Evolutionary conservation across 1,284 basidiomycete genomes (phyloP).

Genomic region (Quambalaria eucalypti): DNA sequence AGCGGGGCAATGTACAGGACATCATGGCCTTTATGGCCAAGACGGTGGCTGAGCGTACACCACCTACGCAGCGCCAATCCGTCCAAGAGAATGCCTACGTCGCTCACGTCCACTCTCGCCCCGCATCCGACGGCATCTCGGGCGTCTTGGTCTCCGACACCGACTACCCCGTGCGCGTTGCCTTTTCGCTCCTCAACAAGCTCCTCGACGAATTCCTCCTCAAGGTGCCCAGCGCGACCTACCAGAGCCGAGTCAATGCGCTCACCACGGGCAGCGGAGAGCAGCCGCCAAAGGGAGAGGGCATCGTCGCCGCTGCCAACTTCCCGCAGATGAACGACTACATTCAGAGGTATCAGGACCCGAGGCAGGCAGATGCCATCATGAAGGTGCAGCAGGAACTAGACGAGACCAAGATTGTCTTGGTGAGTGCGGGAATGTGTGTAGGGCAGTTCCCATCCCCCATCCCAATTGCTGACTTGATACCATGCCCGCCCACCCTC

Average conservation of each 20-base stretch:
- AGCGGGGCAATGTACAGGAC: constrained; percentile 54
- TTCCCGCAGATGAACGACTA: constrained; percentile 63
- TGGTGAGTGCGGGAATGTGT: constrained; percentile 10
- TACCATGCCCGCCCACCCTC: neutral
- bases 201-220: constrained; percentile 83
- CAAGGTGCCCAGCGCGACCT: constrained; percentile 61
- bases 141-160: constrained; percentile 88
- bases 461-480: neutral
- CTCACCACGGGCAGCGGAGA: constrained; percentile 32
- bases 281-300: constrained; percentile 37
- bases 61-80: constrained; percentile 61
- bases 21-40: constrained; percentile 47
- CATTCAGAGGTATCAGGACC: constrained; percentile 91
- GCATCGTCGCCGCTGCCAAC: constrained; percentile 31
- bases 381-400: constrained; percentile 97
- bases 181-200: constrained; percentile 90
- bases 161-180: constrained; percentile 92
- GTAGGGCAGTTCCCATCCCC: neutral
- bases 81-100: constrained; percentile 91
- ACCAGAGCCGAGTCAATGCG: constrained; percentile 50
- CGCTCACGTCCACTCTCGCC: constrained; percentile 70
- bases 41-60: constrained; percentile 83
- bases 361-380: constrained; percentile 92
- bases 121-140: constrained; percentile 48
- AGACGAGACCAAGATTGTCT: constrained; percentile 96